Conservation (phyloP, 31 red algal species). For the Bonnemaisonia californica region DNA sequence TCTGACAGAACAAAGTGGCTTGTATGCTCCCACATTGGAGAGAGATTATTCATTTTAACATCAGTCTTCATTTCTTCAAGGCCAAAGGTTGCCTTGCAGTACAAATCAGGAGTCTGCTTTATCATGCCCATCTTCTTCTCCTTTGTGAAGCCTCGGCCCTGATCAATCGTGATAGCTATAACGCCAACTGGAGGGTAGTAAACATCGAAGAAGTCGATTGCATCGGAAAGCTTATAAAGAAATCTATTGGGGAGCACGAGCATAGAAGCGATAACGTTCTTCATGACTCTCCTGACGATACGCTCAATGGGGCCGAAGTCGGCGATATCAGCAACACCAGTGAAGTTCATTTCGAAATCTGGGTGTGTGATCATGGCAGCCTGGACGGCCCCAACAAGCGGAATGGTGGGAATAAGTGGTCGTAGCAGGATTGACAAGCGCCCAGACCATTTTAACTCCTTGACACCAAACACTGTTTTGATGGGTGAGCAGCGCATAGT, state of each 20-base stretch:
- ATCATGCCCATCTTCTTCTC: constrained; percentile 58
- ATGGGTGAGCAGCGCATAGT: constrained; percentile 67
- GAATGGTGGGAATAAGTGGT: constrained; percentile 53
- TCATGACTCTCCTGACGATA: constrained; percentile 58
- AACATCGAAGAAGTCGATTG: constrained; percentile 61
- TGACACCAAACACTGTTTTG: constrained; percentile 55
- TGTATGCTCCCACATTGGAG: constrained; percentile 42
- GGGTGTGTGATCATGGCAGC: constrained; percentile 66
- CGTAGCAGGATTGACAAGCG: constrained; percentile 57
- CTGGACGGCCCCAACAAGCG: constrained; percentile 67
- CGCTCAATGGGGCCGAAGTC: constrained; percentile 72
- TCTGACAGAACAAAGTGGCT: constrained; percentile 65
- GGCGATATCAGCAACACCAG: constrained; percentile 59
- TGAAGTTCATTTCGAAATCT: constrained; percentile 67
- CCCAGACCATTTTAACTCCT: constrained; percentile 62
- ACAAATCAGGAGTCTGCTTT: constrained; percentile 72
- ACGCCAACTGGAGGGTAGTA: constrained; percentile 61
- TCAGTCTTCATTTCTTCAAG: constrained; percentile 70
- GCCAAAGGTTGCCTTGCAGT: constrained; percentile 72
- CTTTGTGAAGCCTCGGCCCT: constrained; percentile 61
- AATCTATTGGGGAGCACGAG: constrained; percentile 69
- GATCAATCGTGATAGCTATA: constrained; percentile 48
- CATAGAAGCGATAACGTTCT: constrained; percentile 66
- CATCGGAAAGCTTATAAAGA: constrained; percentile 42
- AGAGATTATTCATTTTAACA: constrained; percentile 51